phyloP scores from a whole-genome alignment of 163 green algal species.

The Prototheca cutis region DNA sequence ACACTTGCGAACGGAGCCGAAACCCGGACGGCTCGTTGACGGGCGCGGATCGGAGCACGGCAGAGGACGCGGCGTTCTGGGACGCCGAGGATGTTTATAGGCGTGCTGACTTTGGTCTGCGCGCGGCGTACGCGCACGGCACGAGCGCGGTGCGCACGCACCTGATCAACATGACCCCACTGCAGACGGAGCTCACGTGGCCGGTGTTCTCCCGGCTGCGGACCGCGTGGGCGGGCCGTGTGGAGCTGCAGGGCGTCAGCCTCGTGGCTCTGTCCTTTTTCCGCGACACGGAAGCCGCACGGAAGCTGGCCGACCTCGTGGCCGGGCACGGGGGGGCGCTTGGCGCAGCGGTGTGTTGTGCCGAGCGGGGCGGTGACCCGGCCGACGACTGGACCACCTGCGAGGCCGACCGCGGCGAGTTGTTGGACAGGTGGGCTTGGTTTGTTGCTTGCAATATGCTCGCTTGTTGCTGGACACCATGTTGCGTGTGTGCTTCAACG shows the following conservation, averaged over 20 bases:
- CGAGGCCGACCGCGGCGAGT: slow-evolving; percentile 36
- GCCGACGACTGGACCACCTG: slow-evolving; percentile 67
- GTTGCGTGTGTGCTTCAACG: too few relatives aligned
- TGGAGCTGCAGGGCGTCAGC: slow-evolving; percentile 60
- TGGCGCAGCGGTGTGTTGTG: slow-evolving; percentile 59
- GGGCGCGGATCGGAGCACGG: slow-evolving; percentile 53
- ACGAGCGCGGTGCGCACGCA: slow-evolving; percentile 61
- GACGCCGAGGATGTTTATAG: slow-evolving; percentile 44
- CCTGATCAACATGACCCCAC: slow-evolving; percentile 60
- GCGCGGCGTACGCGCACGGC: slow-evolving; percentile 58
- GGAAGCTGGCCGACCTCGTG: slow-evolving; percentile 43
- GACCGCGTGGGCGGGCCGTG: slow-evolving; percentile 39
- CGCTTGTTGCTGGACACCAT: too few relatives aligned
- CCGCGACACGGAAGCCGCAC: slow-evolving; percentile 33
- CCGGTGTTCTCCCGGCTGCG: slow-evolving; percentile 38
- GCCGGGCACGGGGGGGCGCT: slow-evolving; percentile 40
- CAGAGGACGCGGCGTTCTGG: slow-evolving; percentile 52
- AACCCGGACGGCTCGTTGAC: slow-evolving; percentile 50
- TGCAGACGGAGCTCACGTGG: slow-evolving; percentile 60
- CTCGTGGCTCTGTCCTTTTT: slow-evolving; percentile 58
- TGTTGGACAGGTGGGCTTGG: slow-evolving; percentile 43
- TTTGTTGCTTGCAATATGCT: too few relatives aligned
- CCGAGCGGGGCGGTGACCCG: slow-evolving; percentile 42
- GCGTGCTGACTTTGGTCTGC: slow-evolving; percentile 62
- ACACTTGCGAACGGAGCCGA: slow-evolving; percentile 57